phyloP scores from a whole-genome alignment of 2,329 filamentous ascomycete genomes.

The Aspergillus niger region DNA sequence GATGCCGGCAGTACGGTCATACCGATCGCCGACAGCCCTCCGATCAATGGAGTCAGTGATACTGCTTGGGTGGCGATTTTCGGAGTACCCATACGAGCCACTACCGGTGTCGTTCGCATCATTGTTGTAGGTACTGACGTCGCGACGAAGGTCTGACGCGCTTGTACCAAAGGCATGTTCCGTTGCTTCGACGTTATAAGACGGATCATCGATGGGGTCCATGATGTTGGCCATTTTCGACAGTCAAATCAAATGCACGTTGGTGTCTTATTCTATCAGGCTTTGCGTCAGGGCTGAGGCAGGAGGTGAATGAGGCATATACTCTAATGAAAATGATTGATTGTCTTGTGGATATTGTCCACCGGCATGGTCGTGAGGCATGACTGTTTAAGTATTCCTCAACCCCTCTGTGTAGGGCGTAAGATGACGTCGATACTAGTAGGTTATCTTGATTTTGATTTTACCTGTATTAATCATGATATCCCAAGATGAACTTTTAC shows the following conservation, averaged over 20 bases:
- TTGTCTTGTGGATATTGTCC: too few species aligned
- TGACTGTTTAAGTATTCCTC: too few species aligned
- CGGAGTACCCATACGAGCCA: not conserved
- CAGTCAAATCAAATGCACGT: not conserved
- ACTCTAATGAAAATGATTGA: too few species aligned
- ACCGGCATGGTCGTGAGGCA: too few species aligned
- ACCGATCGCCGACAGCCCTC: not conserved
- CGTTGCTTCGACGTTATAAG: constrained; percentile 2
- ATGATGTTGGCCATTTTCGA: constrained; percentile 3
- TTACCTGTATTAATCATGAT: too few species aligned
- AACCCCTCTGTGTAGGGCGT: too few species aligned
- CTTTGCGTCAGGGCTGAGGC: not conserved
- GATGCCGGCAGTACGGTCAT: not conserved
- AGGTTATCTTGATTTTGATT: too few species aligned
- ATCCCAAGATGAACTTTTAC: too few species aligned
- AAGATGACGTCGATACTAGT: too few species aligned
- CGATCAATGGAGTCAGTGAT: not conserved
- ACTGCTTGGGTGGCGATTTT: not conserved
- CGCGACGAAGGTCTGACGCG: not conserved
- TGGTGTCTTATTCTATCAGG: too few species aligned
- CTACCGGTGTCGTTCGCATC: not conserved
- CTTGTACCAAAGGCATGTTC: constrained; percentile 1
- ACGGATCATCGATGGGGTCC: constrained; percentile 5
- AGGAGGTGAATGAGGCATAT: too few species aligned
- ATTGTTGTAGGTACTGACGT: not conserved